These are phyloP conservation scores for Ceriops zippeliana DNA, from an alignment of 345 rosid genomes.

Conservation along the genomic window DNA sequence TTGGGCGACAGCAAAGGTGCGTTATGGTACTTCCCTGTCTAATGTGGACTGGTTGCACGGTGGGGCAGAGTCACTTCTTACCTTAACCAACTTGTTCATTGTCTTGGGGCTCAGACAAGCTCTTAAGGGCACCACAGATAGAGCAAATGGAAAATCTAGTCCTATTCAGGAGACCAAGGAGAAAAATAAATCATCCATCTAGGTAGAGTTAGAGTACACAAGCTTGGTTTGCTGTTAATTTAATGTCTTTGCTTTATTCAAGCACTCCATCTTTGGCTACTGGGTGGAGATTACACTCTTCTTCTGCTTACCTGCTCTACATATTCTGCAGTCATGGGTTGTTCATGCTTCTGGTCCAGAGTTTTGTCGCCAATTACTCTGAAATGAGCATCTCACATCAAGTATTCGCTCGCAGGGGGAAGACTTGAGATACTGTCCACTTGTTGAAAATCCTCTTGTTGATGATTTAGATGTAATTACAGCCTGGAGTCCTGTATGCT, in stretches of 20 bases:
- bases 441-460: not conserved
- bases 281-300: not conserved
- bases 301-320: not conserved
- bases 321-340: not conserved
- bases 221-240: not conserved
- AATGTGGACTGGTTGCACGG: constrained; percentile 98
- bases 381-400: not conserved
- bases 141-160: constrained; percentile 21
- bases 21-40: constrained; percentile 77
- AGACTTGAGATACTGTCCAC: not conserved
- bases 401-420: not conserved
- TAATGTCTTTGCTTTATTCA: not conserved
- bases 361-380: not conserved
- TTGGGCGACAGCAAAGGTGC: constrained; percentile 65
- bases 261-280: not conserved
- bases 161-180: constrained; percentile 23
- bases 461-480: not conserved
- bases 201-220: constrained; percentile 19
- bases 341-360: constrained; percentile 5
- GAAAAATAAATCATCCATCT: constrained; percentile 32
- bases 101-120: constrained; percentile 86
- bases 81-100: constrained; percentile 80
- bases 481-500: too few species aligned
- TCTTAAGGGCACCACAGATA: constrained; percentile 42
- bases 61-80: constrained; percentile 83